A percentile compares a stretch with the other conserved stretches of the same genome.
Conservation (phyloP, 2,329 filamentous ascomycete genomes). For the Chaetothyriales sp. region DNA sequence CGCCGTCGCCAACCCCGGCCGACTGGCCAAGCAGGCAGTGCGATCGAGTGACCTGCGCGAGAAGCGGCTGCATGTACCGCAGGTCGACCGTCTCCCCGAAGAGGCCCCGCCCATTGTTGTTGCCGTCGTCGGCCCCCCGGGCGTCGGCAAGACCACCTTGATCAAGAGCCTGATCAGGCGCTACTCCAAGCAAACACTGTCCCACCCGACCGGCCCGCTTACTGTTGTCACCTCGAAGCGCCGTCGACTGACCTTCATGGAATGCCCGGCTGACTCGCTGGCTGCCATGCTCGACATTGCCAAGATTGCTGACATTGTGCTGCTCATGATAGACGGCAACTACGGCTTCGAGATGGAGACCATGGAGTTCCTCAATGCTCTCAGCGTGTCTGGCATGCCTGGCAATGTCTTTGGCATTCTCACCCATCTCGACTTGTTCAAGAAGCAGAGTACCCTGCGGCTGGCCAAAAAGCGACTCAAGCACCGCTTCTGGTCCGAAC, state of each 20-base stretch:
- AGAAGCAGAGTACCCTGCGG: conserved; percentile 79
- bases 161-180: conserved; percentile 86
- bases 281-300: conserved; percentile 94
- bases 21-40: conserved; percentile 52
- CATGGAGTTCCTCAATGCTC: conserved; percentile 94
- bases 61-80: conserved; percentile 86
- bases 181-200: conserved; percentile 90
- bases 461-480: conserved; percentile 94
- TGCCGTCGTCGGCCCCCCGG: conserved; percentile 84
- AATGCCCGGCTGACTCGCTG: conserved; percentile 86
- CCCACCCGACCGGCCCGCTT: conserved; percentile 76
- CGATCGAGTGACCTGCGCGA: conserved; percentile 53
- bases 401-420: conserved; percentile 96
- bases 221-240: conserved; percentile 96
- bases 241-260: conserved; percentile 83
- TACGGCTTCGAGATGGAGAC: conserved; percentile 99
- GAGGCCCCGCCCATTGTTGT: conserved; percentile 89
- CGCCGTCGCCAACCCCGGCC: conserved; percentile 66
- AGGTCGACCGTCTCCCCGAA: conserved; percentile 88
- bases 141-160: conserved; percentile 88
- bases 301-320: conserved; percentile 91
- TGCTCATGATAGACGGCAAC: conserved; percentile 97
- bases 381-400: conserved; percentile 92
- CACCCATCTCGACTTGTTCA: conserved; percentile 89
- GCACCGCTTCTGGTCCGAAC: conserved; percentile 86